Percentiles rank a stretch among this genome's conserved stretches.
Conservation (phyloP, 1,139 yeast genomes). For the Taphrina flavorubra region DNA sequence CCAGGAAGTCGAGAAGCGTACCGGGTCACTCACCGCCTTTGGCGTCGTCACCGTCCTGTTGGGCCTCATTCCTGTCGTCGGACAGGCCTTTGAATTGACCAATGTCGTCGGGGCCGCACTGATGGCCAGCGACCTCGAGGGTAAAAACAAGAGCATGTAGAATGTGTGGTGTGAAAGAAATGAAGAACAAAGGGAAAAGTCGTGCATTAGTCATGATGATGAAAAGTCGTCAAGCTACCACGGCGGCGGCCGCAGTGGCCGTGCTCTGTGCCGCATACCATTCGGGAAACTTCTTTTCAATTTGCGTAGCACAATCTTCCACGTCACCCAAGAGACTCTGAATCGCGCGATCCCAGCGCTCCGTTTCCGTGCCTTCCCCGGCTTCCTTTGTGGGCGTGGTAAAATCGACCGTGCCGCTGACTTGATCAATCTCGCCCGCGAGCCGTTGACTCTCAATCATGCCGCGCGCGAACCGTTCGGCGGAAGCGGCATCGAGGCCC, state of each 20-base stretch:
- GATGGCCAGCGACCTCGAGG: conserved; percentile 63
- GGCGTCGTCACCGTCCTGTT: conserved; percentile 33
- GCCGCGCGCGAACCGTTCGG: conserved; percentile 51
- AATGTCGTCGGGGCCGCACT: conserved; percentile 39
- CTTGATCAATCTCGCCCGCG: conserved; percentile 52
- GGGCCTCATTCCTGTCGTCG: conserved; percentile 36
- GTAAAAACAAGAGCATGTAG: conserved; percentile 54
- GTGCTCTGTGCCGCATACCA: conserved; percentile 19
- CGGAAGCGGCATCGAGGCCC: conserved; percentile 48
- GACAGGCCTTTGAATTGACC: conserved; percentile 28
- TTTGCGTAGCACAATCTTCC: conserved; percentile 45
- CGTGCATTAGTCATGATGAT: too few species aligned
- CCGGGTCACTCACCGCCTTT: conserved; percentile 33
- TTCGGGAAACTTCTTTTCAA: conserved; percentile 32
- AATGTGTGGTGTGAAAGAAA: too few species aligned
- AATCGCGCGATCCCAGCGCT: conserved; percentile 51
- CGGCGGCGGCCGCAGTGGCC: neutral
- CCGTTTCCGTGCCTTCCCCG: conserved; percentile 43
- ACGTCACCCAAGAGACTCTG: conserved; percentile 48
- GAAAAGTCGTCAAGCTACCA: too few species aligned
- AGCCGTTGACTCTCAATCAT: conserved; percentile 52
- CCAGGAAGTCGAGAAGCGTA: conserved; percentile 17
- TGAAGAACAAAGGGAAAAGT: too few species aligned
- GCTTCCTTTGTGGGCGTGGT: neutral
- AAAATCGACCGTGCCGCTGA: conserved; percentile 50